Evolutionary conservation across 2,329 filamentous ascomycete species (phyloP).

Genomic region (Neonectria neomacrospora): DNA sequence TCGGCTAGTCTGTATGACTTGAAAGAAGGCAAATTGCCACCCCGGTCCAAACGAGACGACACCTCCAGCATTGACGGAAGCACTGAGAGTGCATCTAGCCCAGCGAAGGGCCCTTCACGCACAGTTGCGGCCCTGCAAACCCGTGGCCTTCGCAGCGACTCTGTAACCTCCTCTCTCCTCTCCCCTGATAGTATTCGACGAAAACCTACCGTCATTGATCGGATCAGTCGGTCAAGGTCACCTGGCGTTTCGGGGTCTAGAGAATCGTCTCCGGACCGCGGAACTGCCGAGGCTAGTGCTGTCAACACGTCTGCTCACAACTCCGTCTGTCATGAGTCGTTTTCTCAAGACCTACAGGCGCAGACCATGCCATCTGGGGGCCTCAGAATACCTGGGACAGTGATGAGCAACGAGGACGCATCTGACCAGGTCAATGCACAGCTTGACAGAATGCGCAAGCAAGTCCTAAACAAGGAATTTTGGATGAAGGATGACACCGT

Average conservation of each 20-base stretch:
- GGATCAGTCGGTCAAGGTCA: conserved; percentile 61
- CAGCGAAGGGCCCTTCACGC: conserved; percentile 51
- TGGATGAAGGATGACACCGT: conserved; percentile 99
- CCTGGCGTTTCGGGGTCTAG: conserved; percentile 60
- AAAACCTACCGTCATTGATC: conserved; percentile 64
- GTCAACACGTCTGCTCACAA: conserved; percentile 69
- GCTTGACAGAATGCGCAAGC: conserved; percentile 80
- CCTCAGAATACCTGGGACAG: conserved; percentile 66
- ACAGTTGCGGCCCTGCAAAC: conserved; percentile 51
- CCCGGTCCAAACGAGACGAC: conserved; percentile 55
- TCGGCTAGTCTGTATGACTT: conserved; percentile 53
- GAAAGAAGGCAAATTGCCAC: conserved; percentile 50
- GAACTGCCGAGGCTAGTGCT: conserved; percentile 66
- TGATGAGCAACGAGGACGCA: conserved; percentile 63
- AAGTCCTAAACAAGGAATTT: conserved; percentile 92
- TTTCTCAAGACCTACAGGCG: conserved; percentile 58
- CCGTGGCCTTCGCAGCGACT: conserved; percentile 49
- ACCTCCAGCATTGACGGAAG: conserved; percentile 58
- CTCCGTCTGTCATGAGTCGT: conserved; percentile 67
- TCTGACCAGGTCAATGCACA: conserved; percentile 69
- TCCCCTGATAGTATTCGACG: conserved; percentile 54
- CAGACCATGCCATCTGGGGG: conserved; percentile 59
- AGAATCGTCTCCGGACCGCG: conserved; percentile 68
- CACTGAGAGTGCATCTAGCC: conserved; percentile 59
- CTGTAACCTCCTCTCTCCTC: conserved; percentile 50